phyloP scores from a whole-genome alignment of 2,329 filamentous ascomycete genomes.

The Colletotrichum sansevieriae region DNA sequence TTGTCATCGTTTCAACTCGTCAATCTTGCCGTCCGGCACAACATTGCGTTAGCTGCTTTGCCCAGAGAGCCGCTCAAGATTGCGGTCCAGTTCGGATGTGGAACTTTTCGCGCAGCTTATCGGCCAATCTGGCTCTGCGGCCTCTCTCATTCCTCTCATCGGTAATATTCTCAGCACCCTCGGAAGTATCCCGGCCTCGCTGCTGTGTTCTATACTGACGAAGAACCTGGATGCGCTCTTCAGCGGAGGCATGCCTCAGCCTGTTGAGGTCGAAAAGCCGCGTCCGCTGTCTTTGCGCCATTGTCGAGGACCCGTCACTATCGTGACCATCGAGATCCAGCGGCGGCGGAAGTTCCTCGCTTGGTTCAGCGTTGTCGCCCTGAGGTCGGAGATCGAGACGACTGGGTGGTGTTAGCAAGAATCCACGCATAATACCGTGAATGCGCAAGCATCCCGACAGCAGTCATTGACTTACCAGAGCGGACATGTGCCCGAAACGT shows the following conservation, averaged over 20 bases:
- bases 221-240: conserved; percentile 73
- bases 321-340: conserved; percentile 56
- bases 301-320: conserved; percentile 48
- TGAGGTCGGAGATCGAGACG: conserved; percentile 67
- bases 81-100: conserved; percentile 64
- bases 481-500: conserved; percentile 77
- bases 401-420: conserved; percentile 51
- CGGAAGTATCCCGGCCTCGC: conserved; percentile 42
- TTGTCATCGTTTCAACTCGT: conserved; percentile 2
- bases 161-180: not conserved
- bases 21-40: not conserved
- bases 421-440: not conserved
- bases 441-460: too few relatives aligned
- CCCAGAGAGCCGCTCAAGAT: conserved; percentile 3
- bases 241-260: conserved; percentile 69
- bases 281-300: conserved; percentile 59
- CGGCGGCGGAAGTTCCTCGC: conserved; percentile 55
- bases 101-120: conserved; percentile 66
- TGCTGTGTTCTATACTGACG: conserved; percentile 62
- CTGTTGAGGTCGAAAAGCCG: conserved; percentile 69
- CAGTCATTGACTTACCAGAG: conserved; percentile 68
- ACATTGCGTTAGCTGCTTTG: conserved; percentile 3
- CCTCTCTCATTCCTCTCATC: conserved; percentile 50
- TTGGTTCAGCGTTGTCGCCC: conserved; percentile 45
- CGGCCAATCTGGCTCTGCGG: conserved; percentile 60